Evolutionary conservation across 768 basidiomycete species (phyloP), one percentile per base, ranked within the genome.

Genomic region (Dendrothele bispora): DNA sequence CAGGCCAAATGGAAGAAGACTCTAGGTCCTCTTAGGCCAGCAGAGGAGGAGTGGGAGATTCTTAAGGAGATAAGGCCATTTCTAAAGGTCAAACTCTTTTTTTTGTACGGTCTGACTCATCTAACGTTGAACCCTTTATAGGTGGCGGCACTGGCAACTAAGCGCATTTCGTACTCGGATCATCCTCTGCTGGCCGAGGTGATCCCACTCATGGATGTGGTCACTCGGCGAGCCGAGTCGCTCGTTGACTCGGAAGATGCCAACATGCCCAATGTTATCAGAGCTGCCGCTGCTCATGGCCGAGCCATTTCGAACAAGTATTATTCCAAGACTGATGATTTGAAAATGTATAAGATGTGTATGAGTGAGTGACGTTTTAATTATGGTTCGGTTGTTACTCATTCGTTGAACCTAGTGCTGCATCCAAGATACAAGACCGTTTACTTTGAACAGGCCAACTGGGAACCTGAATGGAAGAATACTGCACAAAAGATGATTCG

Each of bases 391-490:
- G 18, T 27, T 35, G 2, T 11, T 24, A 32, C 7, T 50, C 35
- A 15, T 28, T 32, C 41, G 5, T 12, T 42, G 21, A 7, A 17
- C n/a, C 3, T 26, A 61, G 59, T 61, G 1, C 42, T 61, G 2
- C 50, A 59, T 42, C 58, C 58, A 0, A 20, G 28, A 7, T 50
- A 58, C 45, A 61, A 59, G 42, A 40, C 48, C 17, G 35, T 24
- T 2, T 62, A 62, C 43, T 61, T 61, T 38, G 20, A 36, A 0
- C 8, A 38, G 17, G 7, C 37, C 37, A 8, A 17, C 7, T 59
- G 58, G 58, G 39, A 48, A 27, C 26, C 34, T 1, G 52, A 49
- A 6, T 61, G 58, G 60, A 61, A 56, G 21, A 28, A 36, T 2
- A 46, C 35, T 4, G 58, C 56, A 1, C 14, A 38, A 8, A 20